Evolutionary conservation across 371 early-diverging fungal species (phyloP), one percentile per base, ranked within the genome.

Genomic region (Parasitella parasitica): DNA sequence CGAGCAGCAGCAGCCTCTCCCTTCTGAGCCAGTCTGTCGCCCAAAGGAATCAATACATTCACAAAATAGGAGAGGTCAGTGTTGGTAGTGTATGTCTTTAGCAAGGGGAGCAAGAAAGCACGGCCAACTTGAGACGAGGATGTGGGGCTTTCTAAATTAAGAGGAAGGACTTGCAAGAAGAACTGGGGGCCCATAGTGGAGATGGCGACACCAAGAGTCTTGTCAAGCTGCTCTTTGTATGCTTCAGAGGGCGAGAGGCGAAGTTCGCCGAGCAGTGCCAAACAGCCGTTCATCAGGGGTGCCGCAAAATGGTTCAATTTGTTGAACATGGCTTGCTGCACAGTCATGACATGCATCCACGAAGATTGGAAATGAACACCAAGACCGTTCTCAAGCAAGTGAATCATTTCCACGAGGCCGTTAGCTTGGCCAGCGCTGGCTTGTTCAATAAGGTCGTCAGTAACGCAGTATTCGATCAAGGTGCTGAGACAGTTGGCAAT

Each of bases 221-320:
- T 83, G 54, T 96, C 96, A 36, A 96, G 78, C 60, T 94, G 92
- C 37, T 86, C 86, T 72, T 94, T 95, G 75, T 87, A 90, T 32
- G 91, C 83, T 76, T 94, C 94, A 32, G 85, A 87, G 22, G 88
- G 81, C 37, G 94, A 86, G 70, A 93, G 88, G 46, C 97, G 89
- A 64, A 96, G 83, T 32, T 85, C 86, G 49, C 91, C 87, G n/a
- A 96, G 71, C 18, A 87, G 70, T 9, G 77, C 71, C 13, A 95
- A 69, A 57, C 88, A 73, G 3, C 69, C 77, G 39, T 87, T 83
- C 77, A 94, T 79, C 36, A 88, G 57, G 4, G 84, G 86, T 22
- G 90, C 86, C 15, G 89, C 80, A 28, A 70, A 66, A 28, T 75
- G 77, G 53, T 91, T 92, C 8, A 96, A 75, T 9, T 89, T 82